Conservation (phyloP, 139 green algal species). For the Chlamydomonas urium region DNA sequence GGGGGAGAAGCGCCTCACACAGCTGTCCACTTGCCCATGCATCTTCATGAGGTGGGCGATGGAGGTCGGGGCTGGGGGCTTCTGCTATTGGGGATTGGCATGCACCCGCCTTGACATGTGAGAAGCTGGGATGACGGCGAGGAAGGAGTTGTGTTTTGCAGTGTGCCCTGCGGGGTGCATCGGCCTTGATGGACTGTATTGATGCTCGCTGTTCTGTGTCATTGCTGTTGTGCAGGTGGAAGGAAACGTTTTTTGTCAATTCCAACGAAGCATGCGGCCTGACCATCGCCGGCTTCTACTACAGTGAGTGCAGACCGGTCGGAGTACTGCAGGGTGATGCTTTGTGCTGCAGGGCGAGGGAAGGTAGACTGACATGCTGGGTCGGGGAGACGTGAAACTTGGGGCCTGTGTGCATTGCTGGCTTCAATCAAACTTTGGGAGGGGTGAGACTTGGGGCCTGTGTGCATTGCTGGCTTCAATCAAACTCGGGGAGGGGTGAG, state of each 20-base stretch:
- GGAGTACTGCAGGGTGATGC: too few relatives aligned
- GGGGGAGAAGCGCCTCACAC: too few relatives aligned
- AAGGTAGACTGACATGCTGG: not conserved
- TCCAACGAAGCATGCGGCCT: conserved; percentile 5
- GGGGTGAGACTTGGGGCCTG: not conserved
- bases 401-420: not conserved
- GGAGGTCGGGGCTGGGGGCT: too few relatives aligned
- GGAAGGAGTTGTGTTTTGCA: too few relatives aligned
- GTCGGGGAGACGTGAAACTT: not conserved
- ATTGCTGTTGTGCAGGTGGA: not conserved
- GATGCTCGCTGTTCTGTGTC: not conserved
- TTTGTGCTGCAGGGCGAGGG: not conserved
- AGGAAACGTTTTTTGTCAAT: conserved; percentile 8
- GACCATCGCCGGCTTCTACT: conserved; percentile 13
- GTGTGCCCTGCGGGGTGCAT: too few relatives aligned
- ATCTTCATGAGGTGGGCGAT: too few relatives aligned
- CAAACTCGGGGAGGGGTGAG: not conserved
- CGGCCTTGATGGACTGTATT: not conserved
- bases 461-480: not conserved
- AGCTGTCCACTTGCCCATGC: too few relatives aligned
- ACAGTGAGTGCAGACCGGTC: not conserved
- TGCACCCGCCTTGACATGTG: too few relatives aligned
- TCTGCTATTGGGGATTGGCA: too few relatives aligned
- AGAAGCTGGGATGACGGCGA: too few relatives aligned
- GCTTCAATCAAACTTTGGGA: too few relatives aligned